Percentiles rank a stretch among this genome's conserved stretches.
Evolutionary conservation across 2,329 filamentous ascomycete species (phyloP).

Genomic region (Neurospora crassa): DNA sequence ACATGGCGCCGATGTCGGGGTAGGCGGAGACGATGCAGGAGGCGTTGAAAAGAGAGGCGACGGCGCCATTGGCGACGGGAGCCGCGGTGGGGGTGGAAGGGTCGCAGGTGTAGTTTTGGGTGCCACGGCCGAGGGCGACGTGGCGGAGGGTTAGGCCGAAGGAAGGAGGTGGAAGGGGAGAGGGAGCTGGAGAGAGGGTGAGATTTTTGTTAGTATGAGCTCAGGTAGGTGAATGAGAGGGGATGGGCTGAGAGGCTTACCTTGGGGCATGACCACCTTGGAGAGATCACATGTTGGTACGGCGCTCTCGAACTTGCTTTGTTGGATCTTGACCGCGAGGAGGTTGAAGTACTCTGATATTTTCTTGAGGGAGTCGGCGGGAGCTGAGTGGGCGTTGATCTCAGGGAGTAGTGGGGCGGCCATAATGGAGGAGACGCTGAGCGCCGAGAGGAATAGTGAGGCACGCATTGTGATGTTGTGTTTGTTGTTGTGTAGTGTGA

Average conservation of each 20-base stretch:
- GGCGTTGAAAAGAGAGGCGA: slow-evolving; percentile 80
- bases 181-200: slow-evolving; percentile 4
- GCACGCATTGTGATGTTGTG: slow-evolving; percentile 36
- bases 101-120: slow-evolving; percentile 88
- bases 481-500: not conserved
- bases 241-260: slow-evolving; percentile 25
- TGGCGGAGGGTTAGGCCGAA: slow-evolving; percentile 58
- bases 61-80: slow-evolving; percentile 61
- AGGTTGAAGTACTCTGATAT: slow-evolving; percentile 53
- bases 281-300: slow-evolving; percentile 45
- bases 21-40: slow-evolving; percentile 66
- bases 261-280: slow-evolving; percentile 38
- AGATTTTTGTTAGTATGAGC: slow-evolving; percentile 5
- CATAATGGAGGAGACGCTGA: slow-evolving; percentile 32
- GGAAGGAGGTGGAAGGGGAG: slow-evolving; percentile 46
- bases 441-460: slow-evolving; percentile 37
- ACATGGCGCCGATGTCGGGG: slow-evolving; percentile 53
- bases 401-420: slow-evolving; percentile 39
- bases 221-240: not conserved
- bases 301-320: slow-evolving; percentile 29
- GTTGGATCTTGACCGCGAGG: slow-evolving; percentile 44
- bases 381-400: slow-evolving; percentile 29
- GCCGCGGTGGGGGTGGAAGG: slow-evolving; percentile 45
- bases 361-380: slow-evolving; percentile 33
- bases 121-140: slow-evolving; percentile 79